Base-by-base conservation (phyloP, 495 filamentous ascomycete species). In the Talaromyces nanjingensis region DNA sequence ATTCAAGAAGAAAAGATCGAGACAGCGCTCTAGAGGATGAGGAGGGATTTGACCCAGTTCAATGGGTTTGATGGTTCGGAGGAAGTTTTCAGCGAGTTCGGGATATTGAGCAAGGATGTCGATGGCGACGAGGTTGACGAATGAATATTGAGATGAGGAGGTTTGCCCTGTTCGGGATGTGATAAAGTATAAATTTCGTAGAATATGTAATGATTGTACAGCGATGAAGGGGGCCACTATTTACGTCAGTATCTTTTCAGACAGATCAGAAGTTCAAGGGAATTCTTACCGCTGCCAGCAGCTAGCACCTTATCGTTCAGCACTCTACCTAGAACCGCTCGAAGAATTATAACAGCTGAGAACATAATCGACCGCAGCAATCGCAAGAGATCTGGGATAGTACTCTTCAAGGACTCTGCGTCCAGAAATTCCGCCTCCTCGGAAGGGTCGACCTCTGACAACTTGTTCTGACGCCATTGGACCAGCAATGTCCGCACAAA, bases 1-100 rank as follows among this genome's bases (percentile, higher is more conserved):
- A 71, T 97, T 97, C 52, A 98, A 84, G 75, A 96, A 98, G 81
- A 89, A 98, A 60, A 96, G 86, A 73, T 96, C 90, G 11, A 91
- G 78, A 66, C 85, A 91, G 55, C 91, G 81, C 67, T 93, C 86
- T 16, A 96, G 77, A 1, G 93, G 89, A 71, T 90, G 87, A 0
- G 76, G 68, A 0, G 94, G 91, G 24, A 96, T 89, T 27, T 78
- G 77, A 27, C 85, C 84, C 27, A 84, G 75, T 66, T 84, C 77
- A 55, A 72, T 71, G 62, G 83, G 79, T 74, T 84, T 74, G 74
- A 89, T 84, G 59, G 81, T 83, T 69, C 76, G 79, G 18, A 98
- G 73, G 71, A 96, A 93, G 58, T 84, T 80, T 65, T 87, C 84
- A 4, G 86, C 83, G 56, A 90, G 79, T 7, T 80, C 74, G 2